A percentile compares a stretch with the other conserved stretches of the same genome.
These are phyloP conservation scores for Podospora appendiculata DNA, from an alignment of 495 filamentous ascomycete species.

Conservation along the genomic window DNA sequence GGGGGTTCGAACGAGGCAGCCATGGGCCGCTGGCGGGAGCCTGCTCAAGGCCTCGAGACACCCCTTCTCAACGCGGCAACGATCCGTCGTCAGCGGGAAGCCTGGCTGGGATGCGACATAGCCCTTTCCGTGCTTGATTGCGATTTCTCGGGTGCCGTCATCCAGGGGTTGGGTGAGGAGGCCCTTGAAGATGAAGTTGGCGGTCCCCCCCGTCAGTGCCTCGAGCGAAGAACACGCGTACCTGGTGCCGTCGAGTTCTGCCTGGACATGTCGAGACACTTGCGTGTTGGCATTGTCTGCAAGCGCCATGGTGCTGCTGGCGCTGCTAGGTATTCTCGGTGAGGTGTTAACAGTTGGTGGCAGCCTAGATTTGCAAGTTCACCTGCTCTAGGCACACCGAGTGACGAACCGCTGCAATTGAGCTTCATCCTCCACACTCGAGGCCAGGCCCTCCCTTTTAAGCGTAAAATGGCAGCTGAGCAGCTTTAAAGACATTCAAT, in stretches of 20 bases:
- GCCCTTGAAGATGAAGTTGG: slow-evolving; percentile 56
- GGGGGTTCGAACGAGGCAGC: slow-evolving; percentile 42
- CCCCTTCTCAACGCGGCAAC: slow-evolving; percentile 37
- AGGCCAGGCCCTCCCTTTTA: too few species aligned
- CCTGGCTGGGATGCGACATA: slow-evolving; percentile 39
- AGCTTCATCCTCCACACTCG: too few species aligned
- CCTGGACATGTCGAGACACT: slow-evolving; percentile 13
- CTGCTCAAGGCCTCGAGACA: slow-evolving; percentile 21
- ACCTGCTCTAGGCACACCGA: too few species aligned
- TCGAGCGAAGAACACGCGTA: slow-evolving; percentile 44
- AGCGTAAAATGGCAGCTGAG: too few species aligned
- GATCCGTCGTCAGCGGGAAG: slow-evolving; percentile 38
- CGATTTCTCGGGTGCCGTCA: slow-evolving; percentile 32
- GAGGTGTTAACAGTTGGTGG: not conserved
- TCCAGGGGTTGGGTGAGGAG: slow-evolving; percentile 28
- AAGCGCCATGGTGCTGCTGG: slow-evolving; percentile 3
- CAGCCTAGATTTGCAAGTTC: too few species aligned
- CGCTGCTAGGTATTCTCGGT: not conserved
- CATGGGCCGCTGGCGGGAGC: slow-evolving; percentile 11
- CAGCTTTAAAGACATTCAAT: too few species aligned
- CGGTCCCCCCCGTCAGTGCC: slow-evolving; percentile 46
- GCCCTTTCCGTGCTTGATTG: slow-evolving; percentile 49
- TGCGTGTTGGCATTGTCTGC: not conserved
- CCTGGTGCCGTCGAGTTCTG: slow-evolving; percentile 28
- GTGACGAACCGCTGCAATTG: too few species aligned